Evolutionary conservation across 192 early-diverging fungal species (phyloP).

Genomic region (Coemansia erecta): DNA sequence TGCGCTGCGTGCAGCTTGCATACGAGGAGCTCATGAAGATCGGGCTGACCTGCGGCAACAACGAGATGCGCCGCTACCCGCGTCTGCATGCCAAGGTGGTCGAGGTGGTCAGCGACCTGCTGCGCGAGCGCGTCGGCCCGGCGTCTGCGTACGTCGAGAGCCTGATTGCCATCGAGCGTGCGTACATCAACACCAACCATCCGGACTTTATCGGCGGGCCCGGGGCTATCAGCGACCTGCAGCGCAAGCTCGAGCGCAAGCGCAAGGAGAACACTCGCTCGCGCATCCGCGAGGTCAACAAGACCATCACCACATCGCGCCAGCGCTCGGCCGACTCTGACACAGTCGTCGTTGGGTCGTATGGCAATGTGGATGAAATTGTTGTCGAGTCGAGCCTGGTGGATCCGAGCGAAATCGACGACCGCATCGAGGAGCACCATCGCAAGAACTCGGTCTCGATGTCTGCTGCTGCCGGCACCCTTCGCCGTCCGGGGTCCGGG

Average conservation of each 20-base stretch:
- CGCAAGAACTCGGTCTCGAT: constrained; percentile 23
- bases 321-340: constrained; percentile 41
- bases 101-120: constrained; percentile 74
- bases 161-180: constrained; percentile 75
- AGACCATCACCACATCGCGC: constrained; percentile 12
- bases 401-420: constrained; percentile 43
- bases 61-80: constrained; percentile 76
- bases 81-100: constrained; percentile 68
- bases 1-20: constrained; percentile 77
- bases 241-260: constrained; percentile 65
- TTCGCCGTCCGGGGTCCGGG: constrained; percentile 34
- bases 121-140: constrained; percentile 71
- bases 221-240: constrained; percentile 69
- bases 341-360: constrained; percentile 30
- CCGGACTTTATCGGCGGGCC: constrained; percentile 80
- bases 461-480: constrained; percentile 1
- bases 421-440: constrained; percentile 45
- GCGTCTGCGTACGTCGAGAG: constrained; percentile 75
- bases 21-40: constrained; percentile 84
- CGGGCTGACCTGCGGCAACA: constrained; percentile 71
- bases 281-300: constrained; percentile 52
- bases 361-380: constrained; percentile 21
- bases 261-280: constrained; percentile 44
- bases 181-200: constrained; percentile 85
- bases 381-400: constrained; percentile 22